Evolutionary conservation across 768 basidiomycete genomes (phyloP), one percentile per base, ranked within the genome.

Genomic region (Boletus reticuloceps): DNA sequence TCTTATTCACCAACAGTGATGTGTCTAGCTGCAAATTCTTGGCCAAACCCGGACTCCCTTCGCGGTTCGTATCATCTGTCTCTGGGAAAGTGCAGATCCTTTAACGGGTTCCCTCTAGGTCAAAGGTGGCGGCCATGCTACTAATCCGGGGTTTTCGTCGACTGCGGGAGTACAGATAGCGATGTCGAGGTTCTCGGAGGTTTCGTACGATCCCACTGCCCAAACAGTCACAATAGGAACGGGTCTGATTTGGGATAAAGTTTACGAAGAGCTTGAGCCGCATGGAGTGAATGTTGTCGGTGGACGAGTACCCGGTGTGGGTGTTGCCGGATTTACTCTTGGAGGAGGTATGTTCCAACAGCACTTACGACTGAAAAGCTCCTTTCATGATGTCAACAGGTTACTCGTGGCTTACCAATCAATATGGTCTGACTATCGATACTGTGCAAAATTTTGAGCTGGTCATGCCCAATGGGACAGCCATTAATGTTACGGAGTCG

Each of bases 171-270:
- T 86, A 5, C 82, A 82, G 9, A 83, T 86, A 31, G 63, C 81
- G 19, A 80, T 85, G 82, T 60, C 60, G 14, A 69, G 74, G 1
- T 84, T 85, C 61, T 73, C 72, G 3, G 64, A 77, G 0, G 47
- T 73, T 16, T 67, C 53, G 1, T 83, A 83, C 47, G 63, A 81
- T 43, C 52, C 64, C 2, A 51, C 52, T 0, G 61, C 74, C 0
- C 70, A 77, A 54, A 80, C 76, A 0, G 82, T 64, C 2, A 69
- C 67, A 1, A 45, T 78, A 31, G 77, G 73, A 8, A 60, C 73
- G 0, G 74, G 77, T 11, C 64, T 83, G 4, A 70, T 82, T 14
- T 89, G 86, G 86, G 85, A 88, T 61, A 77, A 85, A 46, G 84
- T 82, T 70, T 88, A 86, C 55, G 68, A 67, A 8, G 56, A 54